Base-by-base conservation (phyloP, 345 rosid genomes). In the Acer yangbiense region DNA sequence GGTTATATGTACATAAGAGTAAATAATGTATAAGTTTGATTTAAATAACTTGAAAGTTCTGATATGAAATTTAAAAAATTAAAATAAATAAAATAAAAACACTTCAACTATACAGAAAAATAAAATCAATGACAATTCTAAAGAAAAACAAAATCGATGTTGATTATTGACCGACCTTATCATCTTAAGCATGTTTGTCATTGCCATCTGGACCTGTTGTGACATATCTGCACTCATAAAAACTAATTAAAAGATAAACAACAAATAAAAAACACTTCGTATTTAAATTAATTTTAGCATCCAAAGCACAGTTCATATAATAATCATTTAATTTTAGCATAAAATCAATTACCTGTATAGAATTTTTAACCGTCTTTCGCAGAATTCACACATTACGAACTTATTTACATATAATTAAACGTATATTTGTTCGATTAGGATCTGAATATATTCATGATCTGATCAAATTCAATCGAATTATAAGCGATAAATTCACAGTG, bases 131-230 rank as follows among this genome's bases (percentile, higher is more conserved):
- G 55, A 25, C 27, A 46, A 46, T 46, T 8, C 12, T 46, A 10
- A 9, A 23, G 12, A 71, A 17, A 63, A 2, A 8, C 44, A 39
- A 43, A 6, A 20, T 21, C 62, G 58, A 54, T 61, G 55, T 20
- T 76, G 71, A 50, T 70, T 21, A 48, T 70, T 64, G 55, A 82
- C 95, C 82, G 83, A 92, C 98, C n/a, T 85, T 72, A 83, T 90
- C 95, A 89, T 80, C 89, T 92, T 94, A 70, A 96, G 95, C 97
- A 92, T 90, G 79, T 79, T 89, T 79, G 77, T 94, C 98, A 91
- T 89, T 65, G 85, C 90, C 84, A 75, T 79, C 86, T 96, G 93
- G 67, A 85, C 91, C 82, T 91, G 93, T 79, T 91, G 98, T 16
- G 97, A 92, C 91, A 87, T 78, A 80, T 96, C 99, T 92, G 91